Evolutionary conservation across 441 rosid genomes (phyloP), one percentile per base, ranked within the genome.

Genomic region (Aquilaria agallochum): DNA sequence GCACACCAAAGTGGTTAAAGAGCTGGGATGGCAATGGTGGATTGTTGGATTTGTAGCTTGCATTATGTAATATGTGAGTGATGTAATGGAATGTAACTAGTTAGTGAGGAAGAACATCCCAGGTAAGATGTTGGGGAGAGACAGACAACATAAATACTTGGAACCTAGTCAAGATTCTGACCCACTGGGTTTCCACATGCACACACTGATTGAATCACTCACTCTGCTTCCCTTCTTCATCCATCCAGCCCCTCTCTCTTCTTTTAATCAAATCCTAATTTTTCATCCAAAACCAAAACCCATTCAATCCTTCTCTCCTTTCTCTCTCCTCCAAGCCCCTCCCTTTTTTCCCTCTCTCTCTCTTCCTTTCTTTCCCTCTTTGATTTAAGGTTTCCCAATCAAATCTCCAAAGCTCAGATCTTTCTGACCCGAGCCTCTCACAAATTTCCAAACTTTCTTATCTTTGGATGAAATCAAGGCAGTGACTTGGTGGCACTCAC

Each of bases 391-490:
- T 61, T 68, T 76, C 75, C 46, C 74, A 80, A 76, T 65, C 75
- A 60, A 73, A 67, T 62, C 50, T 27, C 11, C 31, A 45, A 13
- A 36, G 34, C 40, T 59, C 54, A 50, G 13, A 27, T 40, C 55
- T 56, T 36, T 65, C 44, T 55, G 15, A n/a, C 45, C 47, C 6
- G 15, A 50, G 27, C 27, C 47, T 56, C 9, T 20, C 36, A 36
- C 68, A 9, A 64, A 57, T 51, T 70, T 60, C 61, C 68, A 33
- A 61, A 60, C 59, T 58, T 56, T 56, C 56, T 51, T 13, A 61
- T 27, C 31, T 67, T 65, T 31, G 69, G 70, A 74, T 73, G 77
- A 74, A 72, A 74, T 78, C 81, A 65, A 77, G 83, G 79, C 68
- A 65, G 40, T 40, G 55, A 76, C 67, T 56, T 55, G 45, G 5